Percentiles rank a stretch among this genome's conserved stretches.
These are phyloP conservation scores for Arachis monticola DNA, from an alignment of 331 rosid species.

Conservation along the genomic window DNA sequence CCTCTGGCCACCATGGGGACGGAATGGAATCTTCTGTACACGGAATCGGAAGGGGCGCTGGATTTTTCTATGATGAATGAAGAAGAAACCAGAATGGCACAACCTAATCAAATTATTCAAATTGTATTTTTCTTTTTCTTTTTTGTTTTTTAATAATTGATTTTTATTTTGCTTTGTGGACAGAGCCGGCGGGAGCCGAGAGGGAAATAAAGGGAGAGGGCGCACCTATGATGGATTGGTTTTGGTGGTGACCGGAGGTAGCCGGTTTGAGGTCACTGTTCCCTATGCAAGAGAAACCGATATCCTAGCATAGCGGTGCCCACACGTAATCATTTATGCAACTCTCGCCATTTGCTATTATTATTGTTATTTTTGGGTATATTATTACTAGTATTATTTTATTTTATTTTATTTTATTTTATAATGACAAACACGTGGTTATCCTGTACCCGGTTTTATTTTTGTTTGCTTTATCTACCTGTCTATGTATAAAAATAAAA, in stretches of 20 bases:
- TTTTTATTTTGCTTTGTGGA: constrained; percentile 28
- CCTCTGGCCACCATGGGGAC: constrained; percentile 52
- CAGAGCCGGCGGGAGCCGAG: constrained; percentile 45
- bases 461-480: background rate
- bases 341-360: too few relatives aligned
- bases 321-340: too few relatives aligned
- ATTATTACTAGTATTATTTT: too few relatives aligned
- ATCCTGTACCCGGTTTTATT: background rate
- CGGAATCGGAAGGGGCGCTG: background rate
- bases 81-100: background rate
- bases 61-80: background rate
- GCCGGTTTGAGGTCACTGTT: constrained; percentile 12
- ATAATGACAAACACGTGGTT: background rate
- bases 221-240: background rate
- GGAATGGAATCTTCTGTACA: background rate
- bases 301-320: background rate
- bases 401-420: background rate
- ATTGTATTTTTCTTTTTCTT: background rate
- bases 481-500: background rate
- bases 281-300: background rate
- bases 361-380: too few relatives aligned
- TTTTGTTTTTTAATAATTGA: background rate
- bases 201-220: constrained; percentile 12
- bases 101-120: constrained; percentile 21
- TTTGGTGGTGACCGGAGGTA: constrained; percentile 30